Base-by-base conservation (phyloP, 345 rosid species). In the Linum tenue region DNA sequence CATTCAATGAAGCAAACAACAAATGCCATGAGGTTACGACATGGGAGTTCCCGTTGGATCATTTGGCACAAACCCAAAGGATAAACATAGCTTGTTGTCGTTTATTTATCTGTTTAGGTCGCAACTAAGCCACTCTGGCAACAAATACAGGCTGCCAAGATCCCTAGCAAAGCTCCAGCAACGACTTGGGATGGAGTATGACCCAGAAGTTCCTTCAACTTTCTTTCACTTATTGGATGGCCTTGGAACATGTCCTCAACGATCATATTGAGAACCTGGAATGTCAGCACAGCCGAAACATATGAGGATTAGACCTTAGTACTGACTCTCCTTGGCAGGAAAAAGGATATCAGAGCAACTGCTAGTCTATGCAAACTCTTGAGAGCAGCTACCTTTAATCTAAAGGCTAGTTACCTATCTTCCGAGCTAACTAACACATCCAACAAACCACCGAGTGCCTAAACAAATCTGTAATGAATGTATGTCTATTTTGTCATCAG, bases 131-230 rank as follows among this genome's bases (percentile, higher is more conserved):
- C 72, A 74, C 92, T 79, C 56, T 78, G 89, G 72, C 90, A 89
- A 55, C 95, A 87, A 43, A 81, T 39, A 71, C 83, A 87, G 60
- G 96, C 96, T 1, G 86, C 85, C 67, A 87, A 63, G 62, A 87
- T 73, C 68, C 98, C 96, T 17, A 92, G 84, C 70, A 86, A 5
- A 51, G 97, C 97, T 72, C 98, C 98, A 0, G 88, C 97, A 48
- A 92, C 63, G 70, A 89, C 98, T 72, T 92, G 98, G 1, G 90
- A 87, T 2, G 88, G 98, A 17, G 95, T 86, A 80, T 92, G 98
- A 39, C 97, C 98, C 1, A 89, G 88, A 68, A 92, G 82, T 74
- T 92, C 98, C 80, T 89, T 87, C 59, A 92, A 92, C 83, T 92
- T 89, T 76, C 95, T 83, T 77, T 89, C 83, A 69, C 98, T 87